phyloP scores from a whole-genome alignment of 805 yeast species.

The Priceomyces fermenticarens region DNA sequence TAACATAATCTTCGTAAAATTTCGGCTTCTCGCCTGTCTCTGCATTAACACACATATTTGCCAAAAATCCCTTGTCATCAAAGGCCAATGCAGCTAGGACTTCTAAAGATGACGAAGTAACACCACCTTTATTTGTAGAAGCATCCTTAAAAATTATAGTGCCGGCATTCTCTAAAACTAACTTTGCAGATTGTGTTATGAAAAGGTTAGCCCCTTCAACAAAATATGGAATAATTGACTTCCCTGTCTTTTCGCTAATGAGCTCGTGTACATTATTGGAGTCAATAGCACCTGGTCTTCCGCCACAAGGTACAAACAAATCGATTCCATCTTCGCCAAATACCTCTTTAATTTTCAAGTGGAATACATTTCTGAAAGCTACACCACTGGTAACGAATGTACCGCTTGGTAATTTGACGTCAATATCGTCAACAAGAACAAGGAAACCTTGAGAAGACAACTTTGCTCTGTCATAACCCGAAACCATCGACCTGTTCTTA shows the following conservation, averaged over 20 bases:
- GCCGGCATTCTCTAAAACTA: slow-evolving; percentile 83
- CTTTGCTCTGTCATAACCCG: slow-evolving; percentile 61
- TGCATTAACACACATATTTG: slow-evolving; percentile 74
- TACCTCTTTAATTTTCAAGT: slow-evolving; percentile 63
- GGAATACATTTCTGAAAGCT: slow-evolving; percentile 87
- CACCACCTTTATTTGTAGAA: slow-evolving; percentile 97
- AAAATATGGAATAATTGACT: slow-evolving; percentile 75
- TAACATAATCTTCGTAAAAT: slow-evolving; percentile 81
- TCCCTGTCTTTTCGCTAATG: slow-evolving; percentile 73
- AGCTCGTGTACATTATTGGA: slow-evolving; percentile 72
- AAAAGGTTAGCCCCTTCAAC: slow-evolving; percentile 98
- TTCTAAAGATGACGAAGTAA: slow-evolving; percentile 92
- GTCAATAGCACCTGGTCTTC: slow-evolving; percentile 95
- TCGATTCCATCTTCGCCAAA: slow-evolving; percentile 62
- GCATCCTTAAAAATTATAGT: slow-evolving; percentile 90
- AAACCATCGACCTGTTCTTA: slow-evolving; percentile 68
- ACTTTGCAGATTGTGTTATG: slow-evolving; percentile 90
- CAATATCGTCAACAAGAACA: slow-evolving; percentile 81
- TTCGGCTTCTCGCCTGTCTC: slow-evolving; percentile 53
- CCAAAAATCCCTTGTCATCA: slow-evolving; percentile 77
- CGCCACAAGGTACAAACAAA: slow-evolving; percentile 97
- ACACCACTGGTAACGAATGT: slow-evolving; percentile 76
- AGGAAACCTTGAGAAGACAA: slow-evolving; percentile 75
- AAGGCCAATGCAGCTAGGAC: slow-evolving; percentile 92
- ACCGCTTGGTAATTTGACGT: slow-evolving; percentile 76